These are phyloP conservation scores for Nemania abortiva DNA, from an alignment of 2,329 filamentous ascomycete species.

Conservation along the genomic window DNA sequence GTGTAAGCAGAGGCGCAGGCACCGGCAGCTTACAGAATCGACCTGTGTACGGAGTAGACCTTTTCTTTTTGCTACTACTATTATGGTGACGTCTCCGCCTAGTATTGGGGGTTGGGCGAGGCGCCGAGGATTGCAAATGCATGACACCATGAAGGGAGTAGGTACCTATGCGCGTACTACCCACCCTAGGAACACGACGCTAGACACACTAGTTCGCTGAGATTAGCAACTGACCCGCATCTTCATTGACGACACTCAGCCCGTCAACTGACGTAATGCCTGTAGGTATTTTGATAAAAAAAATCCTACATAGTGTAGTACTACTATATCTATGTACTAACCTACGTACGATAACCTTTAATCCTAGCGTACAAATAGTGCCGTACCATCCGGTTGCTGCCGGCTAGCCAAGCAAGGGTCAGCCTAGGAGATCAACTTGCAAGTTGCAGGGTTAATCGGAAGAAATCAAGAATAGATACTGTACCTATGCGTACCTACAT, in stretches of 20 bases:
- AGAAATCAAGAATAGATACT: slow-evolving; percentile 24
- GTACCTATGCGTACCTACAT: slow-evolving; percentile 1
- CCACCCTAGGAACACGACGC: background rate
- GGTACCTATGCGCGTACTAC: no score
- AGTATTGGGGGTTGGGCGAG: background rate
- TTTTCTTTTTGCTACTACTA: background rate
- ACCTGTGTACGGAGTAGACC: no score
- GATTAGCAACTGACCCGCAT: slow-evolving; percentile 4
- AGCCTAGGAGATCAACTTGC: slow-evolving; percentile 10
- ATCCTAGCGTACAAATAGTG: background rate
- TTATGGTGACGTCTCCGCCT: background rate
- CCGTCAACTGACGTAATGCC: slow-evolving; percentile 32
- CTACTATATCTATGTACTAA: no score
- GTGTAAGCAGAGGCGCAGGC: background rate
- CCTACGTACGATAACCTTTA: background rate
- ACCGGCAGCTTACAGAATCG: background rate
- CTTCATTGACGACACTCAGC: slow-evolving; percentile 19
- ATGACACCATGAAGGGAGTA: background rate
- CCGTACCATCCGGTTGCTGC: slow-evolving; percentile 35
- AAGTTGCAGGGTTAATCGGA: slow-evolving; percentile 14
- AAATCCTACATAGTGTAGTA: background rate
- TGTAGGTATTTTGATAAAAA: background rate
- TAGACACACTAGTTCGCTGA: slow-evolving; percentile 7
- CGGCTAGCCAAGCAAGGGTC: slow-evolving; percentile 22
- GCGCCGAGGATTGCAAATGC: background rate